These are phyloP conservation scores for Pyricularia sp. DNA, from an alignment of 2,329 filamentous ascomycete genomes.

Conservation along the genomic window DNA sequence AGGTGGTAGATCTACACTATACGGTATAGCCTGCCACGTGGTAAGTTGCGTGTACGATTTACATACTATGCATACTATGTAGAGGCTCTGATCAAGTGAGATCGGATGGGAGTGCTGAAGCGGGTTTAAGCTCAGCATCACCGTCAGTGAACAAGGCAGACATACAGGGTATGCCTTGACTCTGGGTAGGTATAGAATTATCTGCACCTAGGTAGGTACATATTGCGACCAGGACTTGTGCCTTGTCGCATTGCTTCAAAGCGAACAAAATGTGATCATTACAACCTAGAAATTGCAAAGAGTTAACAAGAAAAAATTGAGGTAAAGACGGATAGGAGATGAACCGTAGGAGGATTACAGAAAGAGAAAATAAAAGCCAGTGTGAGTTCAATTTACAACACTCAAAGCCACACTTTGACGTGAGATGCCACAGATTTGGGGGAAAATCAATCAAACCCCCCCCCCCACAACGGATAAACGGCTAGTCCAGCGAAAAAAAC, in stretches of 20 bases:
- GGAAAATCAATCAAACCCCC: background rate
- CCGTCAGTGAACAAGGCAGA: no score
- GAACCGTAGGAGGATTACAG: background rate
- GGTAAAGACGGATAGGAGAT: background rate
- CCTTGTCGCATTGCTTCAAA: background rate
- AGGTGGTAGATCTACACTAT: no score
- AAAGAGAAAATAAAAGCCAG: background rate
- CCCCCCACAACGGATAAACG: background rate
- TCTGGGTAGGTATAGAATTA: background rate
- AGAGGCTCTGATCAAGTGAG: no score
- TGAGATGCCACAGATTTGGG: background rate
- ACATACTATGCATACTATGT: no score
- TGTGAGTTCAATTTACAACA: no score
- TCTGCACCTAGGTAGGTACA: background rate
- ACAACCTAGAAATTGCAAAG: background rate
- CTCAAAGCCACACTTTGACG: background rate
- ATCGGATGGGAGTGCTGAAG: background rate
- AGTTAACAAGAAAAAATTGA: background rate
- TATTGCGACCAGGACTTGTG: no score
- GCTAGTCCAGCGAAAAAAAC: background rate
- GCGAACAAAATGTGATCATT: background rate
- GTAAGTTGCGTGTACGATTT: background rate
- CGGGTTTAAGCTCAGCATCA: background rate
- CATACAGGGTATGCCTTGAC: background rate
- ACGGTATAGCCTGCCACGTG: background rate